These are phyloP conservation scores for Phytopythium boreale DNA, from an alignment of 352 stramenopile genomes.

Conservation along the genomic window DNA sequence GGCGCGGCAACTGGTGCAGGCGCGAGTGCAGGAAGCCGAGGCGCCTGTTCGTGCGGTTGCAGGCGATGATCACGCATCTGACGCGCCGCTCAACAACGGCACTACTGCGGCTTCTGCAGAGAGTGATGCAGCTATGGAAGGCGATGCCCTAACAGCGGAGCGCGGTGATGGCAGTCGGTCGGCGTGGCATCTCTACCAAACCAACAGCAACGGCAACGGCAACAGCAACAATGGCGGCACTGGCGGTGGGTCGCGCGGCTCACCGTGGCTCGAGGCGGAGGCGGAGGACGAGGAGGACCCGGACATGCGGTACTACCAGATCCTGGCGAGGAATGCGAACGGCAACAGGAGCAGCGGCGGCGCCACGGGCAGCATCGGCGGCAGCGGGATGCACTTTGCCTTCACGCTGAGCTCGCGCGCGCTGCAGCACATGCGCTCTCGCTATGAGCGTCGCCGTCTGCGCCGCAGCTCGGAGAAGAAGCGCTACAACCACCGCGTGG, in stretches of 20 bases:
- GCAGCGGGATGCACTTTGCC: conserved; percentile 29
- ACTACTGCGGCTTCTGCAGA: neutral
- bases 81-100: neutral
- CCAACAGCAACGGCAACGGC: neutral
- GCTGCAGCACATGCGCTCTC: conserved; percentile 37
- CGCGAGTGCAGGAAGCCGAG: conserved; percentile 12
- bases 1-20: conserved; percentile 20
- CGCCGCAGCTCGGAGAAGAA: conserved; percentile 26
- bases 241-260: neutral
- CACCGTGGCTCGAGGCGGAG: conserved; percentile 6
- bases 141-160: neutral
- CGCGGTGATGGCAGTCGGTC: neutral
- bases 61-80: neutral
- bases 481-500: conserved; percentile 42
- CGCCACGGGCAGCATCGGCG: neutral
- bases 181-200: neutral
- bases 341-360: neutral
- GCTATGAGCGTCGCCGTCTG: conserved; percentile 34
- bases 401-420: conserved; percentile 40
- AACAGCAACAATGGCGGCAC: neutral
- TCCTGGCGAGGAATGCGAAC: conserved; percentile 1
- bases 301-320: conserved; percentile 9
- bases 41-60: neutral
- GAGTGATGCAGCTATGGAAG: neutral
- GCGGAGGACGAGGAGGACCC: conserved; percentile 4